Evolutionary conservation across 2,329 filamentous ascomycete genomes (phyloP).

Genomic region (Calonectria montana): DNA sequence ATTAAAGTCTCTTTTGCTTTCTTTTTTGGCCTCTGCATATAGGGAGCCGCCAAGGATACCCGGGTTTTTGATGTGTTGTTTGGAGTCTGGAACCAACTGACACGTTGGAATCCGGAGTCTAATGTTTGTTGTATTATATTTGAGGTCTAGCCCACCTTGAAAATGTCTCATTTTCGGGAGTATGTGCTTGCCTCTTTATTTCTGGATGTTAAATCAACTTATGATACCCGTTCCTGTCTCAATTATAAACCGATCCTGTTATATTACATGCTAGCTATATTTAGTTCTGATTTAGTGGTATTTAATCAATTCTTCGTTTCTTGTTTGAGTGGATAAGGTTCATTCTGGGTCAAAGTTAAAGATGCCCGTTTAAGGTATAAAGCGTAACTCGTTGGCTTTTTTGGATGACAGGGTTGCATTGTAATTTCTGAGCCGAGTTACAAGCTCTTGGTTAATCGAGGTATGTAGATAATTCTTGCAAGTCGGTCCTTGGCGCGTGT

Average conservation of each 20-base stretch:
- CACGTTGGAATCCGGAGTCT: slow-evolving; percentile 1
- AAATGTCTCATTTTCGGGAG: slow-evolving; percentile 9
- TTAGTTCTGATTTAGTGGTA: not conserved
- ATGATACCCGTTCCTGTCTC: slow-evolving; percentile 39
- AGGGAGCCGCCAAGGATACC: slow-evolving; percentile 16
- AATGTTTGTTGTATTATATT: slow-evolving; percentile 24
- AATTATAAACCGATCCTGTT: not conserved
- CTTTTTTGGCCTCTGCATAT: not conserved
- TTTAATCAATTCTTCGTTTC: not conserved
- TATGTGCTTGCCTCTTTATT: slow-evolving; percentile 15
- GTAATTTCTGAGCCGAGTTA: not conserved
- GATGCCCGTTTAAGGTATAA: not conserved
- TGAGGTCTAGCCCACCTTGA: slow-evolving; percentile 3
- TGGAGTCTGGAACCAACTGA: slow-evolving; percentile 9
- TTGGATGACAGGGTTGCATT: not conserved
- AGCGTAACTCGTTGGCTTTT: not conserved
- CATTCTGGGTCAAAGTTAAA: not conserved
- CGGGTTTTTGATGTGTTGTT: slow-evolving; percentile 18
- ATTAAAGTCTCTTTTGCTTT: not conserved
- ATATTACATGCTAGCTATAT: not conserved
- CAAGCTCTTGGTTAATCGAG: not conserved
- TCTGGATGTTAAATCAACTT: slow-evolving; percentile 29
- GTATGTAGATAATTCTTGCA: not conserved
- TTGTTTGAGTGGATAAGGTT: not conserved
- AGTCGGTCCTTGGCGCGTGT: not conserved